Evolutionary conservation across 2,329 filamentous ascomycete genomes (phyloP), one percentile per base, ranked within the genome.

Genomic region (Scedosporium boydii): DNA sequence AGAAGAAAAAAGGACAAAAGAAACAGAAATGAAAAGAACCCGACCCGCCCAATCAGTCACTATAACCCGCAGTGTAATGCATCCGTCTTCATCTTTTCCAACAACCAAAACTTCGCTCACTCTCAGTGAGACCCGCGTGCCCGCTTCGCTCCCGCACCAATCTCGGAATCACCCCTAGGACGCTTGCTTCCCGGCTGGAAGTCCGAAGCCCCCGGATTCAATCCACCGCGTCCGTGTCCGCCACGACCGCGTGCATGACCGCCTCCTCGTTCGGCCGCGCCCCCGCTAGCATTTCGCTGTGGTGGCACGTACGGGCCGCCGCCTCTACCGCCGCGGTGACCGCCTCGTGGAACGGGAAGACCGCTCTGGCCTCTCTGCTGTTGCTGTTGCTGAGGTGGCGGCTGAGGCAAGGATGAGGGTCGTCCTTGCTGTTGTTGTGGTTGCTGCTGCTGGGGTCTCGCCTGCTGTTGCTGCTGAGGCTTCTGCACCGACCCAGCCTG

Each of bases 111-210:
- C 18, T 42, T 3, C 21, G n/a, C 4, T 16, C 41, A 12, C 53
- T 44, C 64, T 70, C 68, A 77, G 53, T 76, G 74, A 23, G 72
- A 73, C 64, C 77, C 77, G 42, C 77, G 70, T 3, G 75, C 74
- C 63, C 77, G 70, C 69, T 79, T 79, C 3, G 75, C 75, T 21
- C 76, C 76, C 18, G 71, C 76, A 3, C 74, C 75, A 23, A 66
- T 71, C 59, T 78, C 77, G 0, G 73, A 75, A 62, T 86, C 83
- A 58, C 84, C 82, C 61, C 83, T 76, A 14, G 81, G 78, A 29
- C 83, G 77, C 72, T 86, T 86, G 66, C 78, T 82, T 3, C 83
- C 82, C 7, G 81, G 79, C 51, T 84, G 82, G 66, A 84, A 81
- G 63, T 86, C 85, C 58, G 78, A 75, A 9, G 80, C 83, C 12